phyloP scores from a whole-genome alignment of 352 stramenopile species.

The Globisporangium viniferum region DNA sequence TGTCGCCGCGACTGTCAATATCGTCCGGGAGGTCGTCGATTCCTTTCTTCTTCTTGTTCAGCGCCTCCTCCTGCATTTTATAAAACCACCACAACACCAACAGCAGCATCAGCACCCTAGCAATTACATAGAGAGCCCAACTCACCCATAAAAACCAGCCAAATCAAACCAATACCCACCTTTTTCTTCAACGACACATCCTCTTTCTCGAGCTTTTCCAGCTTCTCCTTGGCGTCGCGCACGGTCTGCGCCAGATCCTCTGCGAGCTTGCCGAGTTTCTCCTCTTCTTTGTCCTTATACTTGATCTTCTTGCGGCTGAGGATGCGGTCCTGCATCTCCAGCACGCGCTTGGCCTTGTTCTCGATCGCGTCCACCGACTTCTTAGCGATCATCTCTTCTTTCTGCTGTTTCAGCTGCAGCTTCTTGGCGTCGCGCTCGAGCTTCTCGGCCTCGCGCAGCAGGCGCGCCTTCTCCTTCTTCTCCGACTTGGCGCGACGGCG shows the following conservation, averaged over 20 bases:
- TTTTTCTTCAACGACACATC: constrained; percentile 70
- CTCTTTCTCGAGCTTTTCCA: constrained; percentile 88
- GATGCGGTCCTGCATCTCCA: constrained; percentile 88
- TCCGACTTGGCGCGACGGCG: constrained; percentile 74
- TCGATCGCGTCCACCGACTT: constrained; percentile 82
- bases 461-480: constrained; percentile 66
- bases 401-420: constrained; percentile 58
- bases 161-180: constrained; percentile 12
- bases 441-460: constrained; percentile 80
- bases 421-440: constrained; percentile 70
- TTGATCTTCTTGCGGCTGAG: constrained; percentile 86
- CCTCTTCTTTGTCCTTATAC: constrained; percentile 88
- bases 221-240: constrained; percentile 66
- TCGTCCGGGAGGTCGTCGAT: constrained; percentile 50
- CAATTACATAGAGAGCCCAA: not conserved
- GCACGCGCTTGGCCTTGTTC: constrained; percentile 75
- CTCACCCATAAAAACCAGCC: not conserved
- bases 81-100: not conserved
- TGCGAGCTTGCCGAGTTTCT: constrained; percentile 76
- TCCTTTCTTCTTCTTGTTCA: constrained; percentile 79
- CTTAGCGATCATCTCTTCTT: constrained; percentile 68
- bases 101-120: not conserved
- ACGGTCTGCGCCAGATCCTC: constrained; percentile 81
- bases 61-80: constrained; percentile 47
- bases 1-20: constrained; percentile 43